Base-by-base conservation (phyloP, 2,329 filamentous ascomycete species). In the Hirsutella thompsonii region DNA sequence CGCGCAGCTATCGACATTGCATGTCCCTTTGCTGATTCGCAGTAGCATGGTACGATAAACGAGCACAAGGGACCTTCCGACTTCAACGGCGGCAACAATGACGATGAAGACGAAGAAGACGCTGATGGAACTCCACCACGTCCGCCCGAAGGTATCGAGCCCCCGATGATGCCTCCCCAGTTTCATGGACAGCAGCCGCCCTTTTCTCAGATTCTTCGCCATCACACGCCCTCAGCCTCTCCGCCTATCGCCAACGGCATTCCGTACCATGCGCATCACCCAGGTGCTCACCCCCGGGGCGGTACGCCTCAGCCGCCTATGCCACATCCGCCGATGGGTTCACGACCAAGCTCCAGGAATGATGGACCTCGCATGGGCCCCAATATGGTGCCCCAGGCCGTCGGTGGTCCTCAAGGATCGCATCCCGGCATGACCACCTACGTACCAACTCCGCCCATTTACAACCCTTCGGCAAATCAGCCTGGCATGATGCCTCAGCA, bases 31-130 rank as follows among this genome's bases (percentile, higher is more conserved):
- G 41, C 26, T 41, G 16, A 35, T 21, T 16, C 35, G 23, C 11
- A 20, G 13, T 59, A 95, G 88, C 94, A 94, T 69, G 88, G 88
- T 53, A 82, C 79, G 44, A 82, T 89, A 36, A 93, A 92, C 62
- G 92, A 98, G 62, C 90, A 96, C 66, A 98, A 96, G 66, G 90
- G 90, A 2, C 92, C 92, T 1, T 74, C 76, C 41, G 92, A 98
- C 62, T 98, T 94, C 63, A 84, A 82, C 55, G 87, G 87, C 49
- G 82, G 83, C 47, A 83, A 83, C 49, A 86, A 92, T 40, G 89
- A 95, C 38, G 88, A 93, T 6, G 38, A 39, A 14, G 85, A 83
- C 21, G 83, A 85, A 20, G 82, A 88, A 30, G 79, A 87, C 44
- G 56, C 47, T 37, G 81, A 83, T 23, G 81, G 72, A 44, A 84